Percentiles rank a stretch among this genome's conserved stretches.
Evolutionary conservation across 805 yeast genomes (phyloP).

Genomic region (Candida easanensis): DNA sequence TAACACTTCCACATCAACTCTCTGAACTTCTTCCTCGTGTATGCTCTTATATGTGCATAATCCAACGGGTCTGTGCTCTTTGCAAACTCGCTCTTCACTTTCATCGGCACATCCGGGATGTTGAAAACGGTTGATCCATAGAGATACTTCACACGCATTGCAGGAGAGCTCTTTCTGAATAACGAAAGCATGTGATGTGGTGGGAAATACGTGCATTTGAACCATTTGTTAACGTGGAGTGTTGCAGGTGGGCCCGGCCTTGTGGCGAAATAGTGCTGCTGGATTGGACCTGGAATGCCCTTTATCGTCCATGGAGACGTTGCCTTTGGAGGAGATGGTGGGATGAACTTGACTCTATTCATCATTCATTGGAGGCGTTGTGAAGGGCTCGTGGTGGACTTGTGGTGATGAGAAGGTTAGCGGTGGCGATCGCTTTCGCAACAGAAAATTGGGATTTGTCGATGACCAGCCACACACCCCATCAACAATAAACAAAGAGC

Average conservation of each 20-base stretch:
- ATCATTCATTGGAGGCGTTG: too few relatives aligned
- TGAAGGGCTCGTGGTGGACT: background rate
- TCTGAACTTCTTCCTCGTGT: conserved; percentile 14
- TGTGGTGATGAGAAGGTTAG: background rate
- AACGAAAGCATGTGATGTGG: conserved; percentile 21
- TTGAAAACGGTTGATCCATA: conserved; percentile 18
- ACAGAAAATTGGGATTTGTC: too few relatives aligned
- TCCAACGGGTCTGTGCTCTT: conserved; percentile 21
- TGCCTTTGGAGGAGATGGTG: conserved; percentile 5
- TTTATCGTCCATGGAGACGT: conserved; percentile 5
- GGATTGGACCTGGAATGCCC: conserved; percentile 10
- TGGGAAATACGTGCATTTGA: conserved; percentile 20
- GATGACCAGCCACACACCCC: background rate
- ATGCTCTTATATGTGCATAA: conserved; percentile 18
- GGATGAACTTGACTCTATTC: background rate
- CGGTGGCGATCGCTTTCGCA: too few relatives aligned
- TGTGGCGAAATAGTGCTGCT: conserved; percentile 11
- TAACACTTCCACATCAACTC: conserved; percentile 13
- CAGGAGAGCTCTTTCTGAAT: conserved; percentile 24
- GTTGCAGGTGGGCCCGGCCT: conserved; percentile 11
- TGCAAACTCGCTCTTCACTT: conserved; percentile 5
- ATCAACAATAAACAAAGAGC: background rate
- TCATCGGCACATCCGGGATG: conserved; percentile 9
- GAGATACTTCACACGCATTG: conserved; percentile 19
- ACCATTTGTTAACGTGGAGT: conserved; percentile 10